These are phyloP conservation scores for Malassezia slooffiae DNA, from an alignment of 1,284 basidiomycete species.

Conservation along the genomic window DNA sequence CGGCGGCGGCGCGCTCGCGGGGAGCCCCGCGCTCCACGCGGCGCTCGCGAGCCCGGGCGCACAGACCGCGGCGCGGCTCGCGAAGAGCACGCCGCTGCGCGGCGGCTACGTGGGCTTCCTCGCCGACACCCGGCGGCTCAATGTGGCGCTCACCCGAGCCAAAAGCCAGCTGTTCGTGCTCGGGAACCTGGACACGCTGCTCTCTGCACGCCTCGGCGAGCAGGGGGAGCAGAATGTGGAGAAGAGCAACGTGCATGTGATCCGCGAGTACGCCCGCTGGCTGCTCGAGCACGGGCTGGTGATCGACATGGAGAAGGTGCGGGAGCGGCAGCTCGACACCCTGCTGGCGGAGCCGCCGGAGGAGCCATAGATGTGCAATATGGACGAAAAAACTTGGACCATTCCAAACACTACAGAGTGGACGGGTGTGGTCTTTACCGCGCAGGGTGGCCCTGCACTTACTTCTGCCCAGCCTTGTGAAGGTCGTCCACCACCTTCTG, in stretches of 20 bases:
- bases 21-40: slow-evolving; percentile 54
- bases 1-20: slow-evolving; percentile 49
- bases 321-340: slow-evolving; percentile 4
- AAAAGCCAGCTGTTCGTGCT: slow-evolving; percentile 78
- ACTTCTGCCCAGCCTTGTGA: slow-evolving; percentile 30
- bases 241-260: slow-evolving; percentile 19
- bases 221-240: slow-evolving; percentile 18
- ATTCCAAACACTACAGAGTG: too few relatives aligned
- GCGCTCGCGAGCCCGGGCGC: slow-evolving; percentile 9
- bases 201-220: slow-evolving; percentile 49
- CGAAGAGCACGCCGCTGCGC: slow-evolving; percentile 46
- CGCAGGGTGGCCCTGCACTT: background rate
- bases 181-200: slow-evolving; percentile 65
- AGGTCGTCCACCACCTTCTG: slow-evolving; percentile 28
- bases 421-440: background rate
- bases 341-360: too few relatives aligned
- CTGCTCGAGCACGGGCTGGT: slow-evolving; percentile 17
- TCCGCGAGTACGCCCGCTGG: slow-evolving; percentile 18
- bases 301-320: slow-evolving; percentile 19
- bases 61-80: slow-evolving; percentile 7
- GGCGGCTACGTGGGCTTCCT: slow-evolving; percentile 68
- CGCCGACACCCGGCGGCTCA: slow-evolving; percentile 87
- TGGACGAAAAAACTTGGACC: too few relatives aligned
- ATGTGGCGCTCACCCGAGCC: slow-evolving; percentile 90
- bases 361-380: too few relatives aligned